A percentile compares a stretch with the other conserved stretches of the same genome.
Evolutionary conservation across 129 eudicot species (phyloP).

Genomic region (Erigeron canadensis): DNA sequence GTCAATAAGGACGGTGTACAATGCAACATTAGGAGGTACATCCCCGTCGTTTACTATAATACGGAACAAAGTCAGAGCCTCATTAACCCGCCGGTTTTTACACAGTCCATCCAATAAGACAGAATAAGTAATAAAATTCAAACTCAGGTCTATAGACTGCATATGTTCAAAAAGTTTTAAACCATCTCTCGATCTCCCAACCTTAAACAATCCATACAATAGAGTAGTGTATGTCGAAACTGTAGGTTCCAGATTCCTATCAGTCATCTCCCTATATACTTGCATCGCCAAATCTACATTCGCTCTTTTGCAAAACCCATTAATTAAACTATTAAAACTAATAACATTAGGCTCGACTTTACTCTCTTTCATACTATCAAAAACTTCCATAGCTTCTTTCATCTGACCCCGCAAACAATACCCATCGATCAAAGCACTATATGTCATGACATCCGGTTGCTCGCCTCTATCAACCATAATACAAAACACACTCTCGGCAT

Average conservation of each 20-base stretch:
- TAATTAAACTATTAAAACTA: conserved; percentile 29
- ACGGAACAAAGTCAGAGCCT: conserved; percentile 40
- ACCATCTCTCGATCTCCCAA: conserved; percentile 29
- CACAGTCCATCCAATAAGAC: conserved; percentile 45
- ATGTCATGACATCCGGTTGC: conserved; percentile 32
- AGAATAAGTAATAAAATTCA: conserved; percentile 30
- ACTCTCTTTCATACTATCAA: conserved; percentile 22
- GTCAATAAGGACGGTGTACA: conserved; percentile 35
- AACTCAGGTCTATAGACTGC: conserved; percentile 21
- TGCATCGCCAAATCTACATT: conserved; percentile 28
- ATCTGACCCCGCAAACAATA: conserved; percentile 40
- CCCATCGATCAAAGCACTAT: conserved; percentile 41
- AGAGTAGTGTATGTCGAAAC: conserved; percentile 32
- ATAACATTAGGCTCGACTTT: conserved; percentile 26
- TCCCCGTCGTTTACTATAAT: conserved; percentile 28
- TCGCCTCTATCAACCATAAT: conserved; percentile 29
- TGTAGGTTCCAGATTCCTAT: conserved; percentile 27
- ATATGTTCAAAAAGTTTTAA: conserved; percentile 31
- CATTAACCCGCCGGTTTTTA: conserved; percentile 30
- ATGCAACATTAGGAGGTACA: conserved; percentile 12
- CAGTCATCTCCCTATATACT: conserved; percentile 25
- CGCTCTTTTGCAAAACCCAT: conserved; percentile 36
- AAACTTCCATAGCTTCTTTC: conserved; percentile 38
- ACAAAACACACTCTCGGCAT: conserved; percentile 21
- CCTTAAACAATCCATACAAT: conserved; percentile 31